Evolutionary conservation across 805 yeast genomes (phyloP).

Genomic region (Yamadazyma endophytica): DNA sequence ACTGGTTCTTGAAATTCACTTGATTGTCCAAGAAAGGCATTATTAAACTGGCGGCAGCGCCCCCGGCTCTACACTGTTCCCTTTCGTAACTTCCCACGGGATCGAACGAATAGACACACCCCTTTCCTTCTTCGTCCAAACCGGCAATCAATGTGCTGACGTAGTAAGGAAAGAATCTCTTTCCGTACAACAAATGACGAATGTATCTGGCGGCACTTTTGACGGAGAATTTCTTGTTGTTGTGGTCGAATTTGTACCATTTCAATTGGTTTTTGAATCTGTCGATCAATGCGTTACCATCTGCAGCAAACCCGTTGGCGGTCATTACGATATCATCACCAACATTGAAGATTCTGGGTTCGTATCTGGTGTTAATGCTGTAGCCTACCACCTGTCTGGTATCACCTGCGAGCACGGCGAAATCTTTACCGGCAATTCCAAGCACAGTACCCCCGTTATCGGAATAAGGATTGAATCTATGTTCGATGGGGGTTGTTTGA

Average conservation of each 20-base stretch:
- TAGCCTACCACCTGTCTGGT: slow-evolving; percentile 96
- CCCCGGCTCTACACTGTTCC: slow-evolving; percentile 97
- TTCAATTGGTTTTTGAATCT: slow-evolving; percentile 65
- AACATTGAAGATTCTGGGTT: slow-evolving; percentile 82
- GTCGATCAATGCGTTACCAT: slow-evolving; percentile 79
- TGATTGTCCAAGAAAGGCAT: slow-evolving; percentile 98
- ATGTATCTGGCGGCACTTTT: slow-evolving; percentile 83
- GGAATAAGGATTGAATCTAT: slow-evolving; percentile 86
- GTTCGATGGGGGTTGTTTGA: slow-evolving; percentile 70
- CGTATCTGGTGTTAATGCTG: slow-evolving; percentile 87
- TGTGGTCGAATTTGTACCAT: slow-evolving; percentile 91
- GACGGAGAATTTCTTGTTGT: slow-evolving; percentile 61
- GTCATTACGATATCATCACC: slow-evolving; percentile 86
- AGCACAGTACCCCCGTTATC: slow-evolving; percentile 97
- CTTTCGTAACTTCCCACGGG: slow-evolving; percentile 98
- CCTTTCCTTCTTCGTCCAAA: slow-evolving; percentile 84
- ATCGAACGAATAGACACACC: slow-evolving; percentile 93
- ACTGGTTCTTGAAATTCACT: slow-evolving; percentile 92
- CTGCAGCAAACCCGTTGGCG: slow-evolving; percentile 97
- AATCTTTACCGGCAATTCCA: slow-evolving; percentile 97
- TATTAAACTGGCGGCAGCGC: slow-evolving; percentile 92
- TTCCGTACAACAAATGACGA: slow-evolving; percentile 86
- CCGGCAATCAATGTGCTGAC: slow-evolving; percentile 95
- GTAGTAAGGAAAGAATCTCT: slow-evolving; percentile 94
- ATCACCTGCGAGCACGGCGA: slow-evolving; percentile 95